phyloP scores from a whole-genome alignment of 2,329 filamentous ascomycete species.

The Colletotrichum lindemuthianum region DNA sequence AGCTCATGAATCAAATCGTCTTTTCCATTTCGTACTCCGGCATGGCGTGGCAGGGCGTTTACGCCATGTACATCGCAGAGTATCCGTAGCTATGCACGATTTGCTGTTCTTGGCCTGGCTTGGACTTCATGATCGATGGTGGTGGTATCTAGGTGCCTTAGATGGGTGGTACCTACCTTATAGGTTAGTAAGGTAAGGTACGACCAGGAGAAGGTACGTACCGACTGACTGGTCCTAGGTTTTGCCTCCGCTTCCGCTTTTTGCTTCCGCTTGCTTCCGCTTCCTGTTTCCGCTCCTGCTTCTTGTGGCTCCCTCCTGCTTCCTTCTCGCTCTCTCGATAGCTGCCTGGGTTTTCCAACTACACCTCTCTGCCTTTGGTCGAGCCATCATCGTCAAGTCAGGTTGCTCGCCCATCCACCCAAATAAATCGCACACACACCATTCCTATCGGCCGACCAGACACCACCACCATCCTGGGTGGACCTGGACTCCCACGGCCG shows the following conservation, averaged over 20 bases:
- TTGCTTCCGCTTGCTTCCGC: too few species aligned
- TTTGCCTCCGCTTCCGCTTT: not conserved
- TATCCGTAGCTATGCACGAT: too few species aligned
- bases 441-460: not conserved
- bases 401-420: not conserved
- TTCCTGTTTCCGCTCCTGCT: not conserved
- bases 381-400: not conserved
- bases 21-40: too few species aligned
- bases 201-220: too few species aligned
- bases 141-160: too few species aligned
- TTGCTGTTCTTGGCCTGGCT: too few species aligned
- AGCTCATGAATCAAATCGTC: too few species aligned
- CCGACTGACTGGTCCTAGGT: not conserved
- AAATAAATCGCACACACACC: slow-evolving; percentile 1
- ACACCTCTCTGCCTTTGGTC: not conserved
- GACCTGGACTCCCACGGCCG: not conserved
- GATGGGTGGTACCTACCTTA: too few species aligned
- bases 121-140: too few species aligned
- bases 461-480: slow-evolving; percentile 17
- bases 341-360: slow-evolving; percentile 15
- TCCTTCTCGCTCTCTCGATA: not conserved
- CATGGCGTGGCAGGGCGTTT: too few species aligned
- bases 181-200: too few species aligned
- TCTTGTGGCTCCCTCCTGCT: not conserved
- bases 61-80: too few species aligned